These are phyloP conservation scores for Paramecium bursaria DNA, from an alignment of 73 alveolate species.

Conservation along the genomic window DNA sequence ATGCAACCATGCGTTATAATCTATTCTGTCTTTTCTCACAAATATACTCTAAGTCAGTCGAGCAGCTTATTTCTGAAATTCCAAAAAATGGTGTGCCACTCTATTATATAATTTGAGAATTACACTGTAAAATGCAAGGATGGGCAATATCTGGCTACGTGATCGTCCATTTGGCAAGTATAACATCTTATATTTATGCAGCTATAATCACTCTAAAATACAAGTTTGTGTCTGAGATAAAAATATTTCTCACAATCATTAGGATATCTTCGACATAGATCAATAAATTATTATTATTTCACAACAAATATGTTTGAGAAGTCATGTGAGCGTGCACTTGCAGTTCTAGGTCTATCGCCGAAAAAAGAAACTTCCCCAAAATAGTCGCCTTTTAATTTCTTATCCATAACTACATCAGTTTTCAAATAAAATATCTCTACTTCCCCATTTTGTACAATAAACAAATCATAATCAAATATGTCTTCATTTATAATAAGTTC, in stretches of 20 bases:
- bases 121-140: conserved; percentile 53
- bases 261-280: not conserved
- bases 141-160: conserved; percentile 45
- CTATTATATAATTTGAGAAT: no score
- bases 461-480: conserved; percentile 65
- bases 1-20: no score
- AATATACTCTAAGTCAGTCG: no score
- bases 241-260: conserved; percentile 13
- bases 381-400: conserved; percentile 64
- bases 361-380: conserved; percentile 83
- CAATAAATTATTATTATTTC: not conserved
- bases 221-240: conserved; percentile 23
- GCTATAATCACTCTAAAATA: conserved; percentile 42
- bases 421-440: conserved; percentile 67
- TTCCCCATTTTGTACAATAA: conserved; percentile 70
- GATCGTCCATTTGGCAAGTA: conserved; percentile 51
- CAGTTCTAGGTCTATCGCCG: conserved; percentile 64
- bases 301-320: conserved; percentile 66
- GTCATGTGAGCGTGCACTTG: conserved; percentile 73
- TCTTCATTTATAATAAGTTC: conserved; percentile 73
- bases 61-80: no score
- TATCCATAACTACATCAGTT: conserved; percentile 65
- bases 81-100: no score
- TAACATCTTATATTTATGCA: conserved; percentile 26
- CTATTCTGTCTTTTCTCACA: no score